Percentiles rank a stretch among this genome's conserved stretches.
Evolutionary conservation across 2,329 filamentous ascomycete genomes (phyloP).

Genomic region (Plectosphaerella sp.): DNA sequence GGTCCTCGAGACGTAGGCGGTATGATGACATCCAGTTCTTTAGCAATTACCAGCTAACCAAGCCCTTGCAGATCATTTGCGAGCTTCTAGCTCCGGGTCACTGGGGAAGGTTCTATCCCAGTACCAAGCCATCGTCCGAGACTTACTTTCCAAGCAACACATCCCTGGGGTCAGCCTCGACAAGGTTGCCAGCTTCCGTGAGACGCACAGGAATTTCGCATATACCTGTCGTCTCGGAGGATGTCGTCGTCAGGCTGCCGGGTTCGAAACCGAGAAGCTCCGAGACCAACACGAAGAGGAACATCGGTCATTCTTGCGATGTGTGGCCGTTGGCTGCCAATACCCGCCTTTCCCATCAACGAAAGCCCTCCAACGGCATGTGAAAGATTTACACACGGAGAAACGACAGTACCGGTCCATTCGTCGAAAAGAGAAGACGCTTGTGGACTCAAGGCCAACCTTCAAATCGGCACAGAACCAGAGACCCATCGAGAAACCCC

Average conservation of each 20-base stretch:
- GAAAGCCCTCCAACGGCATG: neutral
- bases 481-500: too few relatives aligned
- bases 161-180: neutral
- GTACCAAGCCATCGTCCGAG: neutral
- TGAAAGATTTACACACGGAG: neutral
- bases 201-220: conserved; percentile 4
- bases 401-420: neutral
- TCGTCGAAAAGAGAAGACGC: neutral
- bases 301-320: neutral
- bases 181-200: conserved; percentile 13
- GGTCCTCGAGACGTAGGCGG: neutral
- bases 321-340: neutral
- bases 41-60: neutral
- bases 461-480: neutral
- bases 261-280: conserved; percentile 7
- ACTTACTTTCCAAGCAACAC: neutral
- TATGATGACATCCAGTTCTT: neutral
- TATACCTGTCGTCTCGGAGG: conserved; percentile 13
- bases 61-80: neutral
- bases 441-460: neutral
- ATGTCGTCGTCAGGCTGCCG: conserved; percentile 8
- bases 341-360: neutral
- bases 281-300: neutral
- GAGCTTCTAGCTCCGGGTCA: neutral
- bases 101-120: neutral